Percentiles rank a stretch among this genome's conserved stretches.
Conservation (phyloP, 495 filamentous ascomycete species). For the Tetracladium setigerum region DNA sequence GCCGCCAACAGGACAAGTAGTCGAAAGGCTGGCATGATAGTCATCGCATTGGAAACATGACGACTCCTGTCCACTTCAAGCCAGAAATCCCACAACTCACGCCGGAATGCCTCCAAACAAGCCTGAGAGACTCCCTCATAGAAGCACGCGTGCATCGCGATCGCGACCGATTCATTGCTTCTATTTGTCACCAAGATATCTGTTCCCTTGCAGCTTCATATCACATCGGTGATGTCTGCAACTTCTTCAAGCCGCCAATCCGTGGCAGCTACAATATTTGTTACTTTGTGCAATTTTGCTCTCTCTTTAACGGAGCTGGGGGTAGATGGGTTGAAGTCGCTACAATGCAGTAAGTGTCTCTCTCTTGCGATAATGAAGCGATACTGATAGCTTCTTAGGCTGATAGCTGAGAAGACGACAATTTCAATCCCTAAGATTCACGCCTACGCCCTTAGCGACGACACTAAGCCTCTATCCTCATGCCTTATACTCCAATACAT, state of each 20-base stretch:
- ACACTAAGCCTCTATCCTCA: slow-evolving; percentile 11
- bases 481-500: slow-evolving; percentile 25
- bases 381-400: slow-evolving; percentile 10
- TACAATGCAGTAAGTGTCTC: slow-evolving; percentile 20
- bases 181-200: slow-evolving; percentile 9
- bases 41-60: slow-evolving; percentile 3
- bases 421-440: slow-evolving; percentile 22
- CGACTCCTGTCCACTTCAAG: slow-evolving; percentile 4
- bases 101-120: slow-evolving; percentile 4
- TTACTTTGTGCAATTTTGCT: slow-evolving; percentile 20
- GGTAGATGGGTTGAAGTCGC: slow-evolving; percentile 22
- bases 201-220: slow-evolving; percentile 8
- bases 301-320: slow-evolving; percentile 6
- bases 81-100: slow-evolving; percentile 6
- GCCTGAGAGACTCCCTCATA: slow-evolving; percentile 6
- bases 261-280: slow-evolving; percentile 26
- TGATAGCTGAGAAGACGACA: slow-evolving; percentile 19
- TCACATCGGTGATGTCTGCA: slow-evolving; percentile 19
- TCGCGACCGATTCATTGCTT: slow-evolving; percentile 8
- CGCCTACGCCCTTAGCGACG: slow-evolving; percentile 15
- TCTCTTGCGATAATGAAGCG: neutral
- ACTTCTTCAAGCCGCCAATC: slow-evolving; percentile 16
- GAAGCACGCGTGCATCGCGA: slow-evolving; percentile 4
- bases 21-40: neutral
- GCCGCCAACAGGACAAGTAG: neutral